phyloP scores from a whole-genome alignment of 2,329 filamentous ascomycete species.

The Mycosphaerella arachidis region DNA sequence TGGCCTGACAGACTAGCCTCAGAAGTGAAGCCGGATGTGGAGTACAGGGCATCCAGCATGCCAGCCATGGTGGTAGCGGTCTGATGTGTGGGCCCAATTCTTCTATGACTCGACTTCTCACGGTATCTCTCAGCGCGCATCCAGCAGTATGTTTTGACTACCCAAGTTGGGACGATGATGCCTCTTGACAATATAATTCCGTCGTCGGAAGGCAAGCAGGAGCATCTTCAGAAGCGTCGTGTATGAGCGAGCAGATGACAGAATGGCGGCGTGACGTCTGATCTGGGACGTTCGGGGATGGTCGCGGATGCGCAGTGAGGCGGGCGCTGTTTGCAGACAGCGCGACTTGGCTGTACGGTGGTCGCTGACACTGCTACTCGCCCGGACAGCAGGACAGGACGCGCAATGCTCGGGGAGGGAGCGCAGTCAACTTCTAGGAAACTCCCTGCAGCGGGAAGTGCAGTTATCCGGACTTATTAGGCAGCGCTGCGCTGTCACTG shows the following conservation, averaged over 20 bases:
- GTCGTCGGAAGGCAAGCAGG: slow-evolving; percentile 23
- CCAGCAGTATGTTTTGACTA: slow-evolving; percentile 9
- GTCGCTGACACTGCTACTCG: slow-evolving; percentile 1
- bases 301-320: slow-evolving; percentile 5
- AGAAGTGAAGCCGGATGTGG: slow-evolving; percentile 24
- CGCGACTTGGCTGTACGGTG: slow-evolving; percentile 2
- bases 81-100: neutral
- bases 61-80: slow-evolving; percentile 8
- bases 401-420: neutral
- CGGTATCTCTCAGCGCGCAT: slow-evolving; percentile 24
- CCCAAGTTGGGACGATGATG: slow-evolving; percentile 26
- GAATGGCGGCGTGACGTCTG: slow-evolving; percentile 12
- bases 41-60: slow-evolving; percentile 22
- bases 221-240: slow-evolving; percentile 27
- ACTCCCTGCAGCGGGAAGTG: slow-evolving; percentile 11
- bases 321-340: slow-evolving; percentile 9
- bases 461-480: slow-evolving; percentile 1
- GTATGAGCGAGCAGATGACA: slow-evolving; percentile 5
- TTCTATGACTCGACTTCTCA: neutral
- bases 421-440: slow-evolving; percentile 6
- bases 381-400: slow-evolving; percentile 4
- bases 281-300: slow-evolving; percentile 9
- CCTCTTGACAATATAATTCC: slow-evolving; percentile 30
- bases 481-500: slow-evolving; percentile 7
- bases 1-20: slow-evolving; percentile 20